phyloP scores from a whole-genome alignment of 179 eudicot genomes.

The Beta lomatogona region DNA sequence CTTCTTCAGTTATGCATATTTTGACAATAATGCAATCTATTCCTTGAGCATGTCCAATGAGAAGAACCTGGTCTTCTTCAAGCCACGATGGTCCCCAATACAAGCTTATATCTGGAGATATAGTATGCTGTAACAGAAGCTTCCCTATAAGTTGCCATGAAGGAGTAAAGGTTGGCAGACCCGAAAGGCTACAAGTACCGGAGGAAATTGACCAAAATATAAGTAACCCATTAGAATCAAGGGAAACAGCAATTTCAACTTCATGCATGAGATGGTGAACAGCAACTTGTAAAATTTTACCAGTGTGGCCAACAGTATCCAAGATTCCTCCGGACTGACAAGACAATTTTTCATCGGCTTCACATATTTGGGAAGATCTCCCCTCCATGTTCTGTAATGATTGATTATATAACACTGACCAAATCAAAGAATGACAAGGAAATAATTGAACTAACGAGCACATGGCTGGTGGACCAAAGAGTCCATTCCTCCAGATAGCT shows the following conservation, averaged over 20 bases:
- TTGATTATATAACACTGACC: constrained; percentile 51
- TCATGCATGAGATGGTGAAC: constrained; percentile 61
- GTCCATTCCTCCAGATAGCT: constrained; percentile 56
- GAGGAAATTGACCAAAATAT: constrained; percentile 74
- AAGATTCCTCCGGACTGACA: constrained; percentile 49
- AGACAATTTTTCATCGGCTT: constrained; percentile 39
- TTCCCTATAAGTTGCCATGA: constrained; percentile 64
- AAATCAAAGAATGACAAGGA: constrained; percentile 53
- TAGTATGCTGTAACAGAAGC: constrained; percentile 34
- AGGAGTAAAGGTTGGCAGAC: constrained; percentile 67
- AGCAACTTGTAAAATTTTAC: constrained; percentile 71
- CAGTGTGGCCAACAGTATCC: constrained; percentile 69
- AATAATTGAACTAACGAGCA: constrained; percentile 67
- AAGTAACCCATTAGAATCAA: constrained; percentile 73
- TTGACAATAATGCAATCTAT: constrained; percentile 66
- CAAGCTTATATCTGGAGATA: constrained; percentile 52
- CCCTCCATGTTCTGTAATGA: constrained; percentile 36
- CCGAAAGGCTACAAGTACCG: constrained; percentile 46
- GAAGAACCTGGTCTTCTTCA: constrained; percentile 59
- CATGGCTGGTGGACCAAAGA: constrained; percentile 66
- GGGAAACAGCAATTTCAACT: constrained; percentile 70
- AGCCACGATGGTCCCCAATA: constrained; percentile 70
- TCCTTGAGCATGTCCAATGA: constrained; percentile 68
- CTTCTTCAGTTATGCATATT: constrained; percentile 38
- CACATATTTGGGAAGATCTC: constrained; percentile 29